Conservation (phyloP, 208 protist species). For the Leishmania guyanensis region DNA sequence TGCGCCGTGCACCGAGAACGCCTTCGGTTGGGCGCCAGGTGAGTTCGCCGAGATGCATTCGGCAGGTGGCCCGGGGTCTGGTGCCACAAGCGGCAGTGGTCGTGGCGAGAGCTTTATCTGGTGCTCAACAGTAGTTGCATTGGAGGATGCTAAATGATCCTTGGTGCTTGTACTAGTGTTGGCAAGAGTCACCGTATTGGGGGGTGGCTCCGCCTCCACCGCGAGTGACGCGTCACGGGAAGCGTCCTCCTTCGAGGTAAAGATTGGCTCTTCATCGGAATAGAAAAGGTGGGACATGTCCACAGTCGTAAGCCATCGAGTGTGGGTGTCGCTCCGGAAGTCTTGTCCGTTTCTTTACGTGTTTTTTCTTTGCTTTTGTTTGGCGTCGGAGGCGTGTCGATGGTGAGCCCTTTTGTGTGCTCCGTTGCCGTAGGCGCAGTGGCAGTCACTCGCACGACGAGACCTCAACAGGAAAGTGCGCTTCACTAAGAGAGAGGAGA, state of each 20-base stretch:
- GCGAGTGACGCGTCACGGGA: background rate
- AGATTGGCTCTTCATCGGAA: slow-evolving; percentile 22
- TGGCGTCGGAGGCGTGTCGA: no score
- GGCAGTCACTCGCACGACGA: no score
- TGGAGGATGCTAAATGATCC: background rate
- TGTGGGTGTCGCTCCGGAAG: no score
- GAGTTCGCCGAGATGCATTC: background rate
- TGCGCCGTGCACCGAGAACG: background rate
- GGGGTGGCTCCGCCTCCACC: background rate
- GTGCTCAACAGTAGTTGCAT: background rate
- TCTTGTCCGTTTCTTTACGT: no score
- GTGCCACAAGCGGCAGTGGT: background rate
- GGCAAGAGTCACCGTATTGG: background rate
- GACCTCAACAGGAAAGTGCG: no score
- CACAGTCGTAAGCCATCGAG: background rate
- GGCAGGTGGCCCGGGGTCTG: background rate
- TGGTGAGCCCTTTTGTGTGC: background rate
- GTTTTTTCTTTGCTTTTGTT: no score
- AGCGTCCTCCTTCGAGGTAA: background rate
- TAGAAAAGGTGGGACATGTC: background rate
- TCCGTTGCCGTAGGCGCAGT: no score
- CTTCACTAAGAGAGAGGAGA: no score
- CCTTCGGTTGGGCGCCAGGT: background rate
- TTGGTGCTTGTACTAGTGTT: background rate
- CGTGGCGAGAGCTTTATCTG: slow-evolving; percentile 4